phyloP scores from a whole-genome alignment of 495 filamentous ascomycete species.

The Daldinia caldariorum region DNA sequence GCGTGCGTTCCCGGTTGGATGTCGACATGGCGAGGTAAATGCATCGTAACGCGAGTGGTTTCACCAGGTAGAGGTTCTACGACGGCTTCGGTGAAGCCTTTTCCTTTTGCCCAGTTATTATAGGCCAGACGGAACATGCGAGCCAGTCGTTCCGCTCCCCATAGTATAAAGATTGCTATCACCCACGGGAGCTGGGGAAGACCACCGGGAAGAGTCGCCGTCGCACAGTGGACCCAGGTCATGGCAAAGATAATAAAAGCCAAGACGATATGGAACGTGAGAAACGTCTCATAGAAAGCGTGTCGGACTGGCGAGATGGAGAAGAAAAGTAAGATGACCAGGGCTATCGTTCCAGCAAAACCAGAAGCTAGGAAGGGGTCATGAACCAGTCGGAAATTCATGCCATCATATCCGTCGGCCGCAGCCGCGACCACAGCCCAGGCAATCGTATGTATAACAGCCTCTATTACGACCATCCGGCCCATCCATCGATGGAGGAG shows the following conservation, averaged over 20 bases:
- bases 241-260: constrained; percentile 68
- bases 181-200: constrained; percentile 73
- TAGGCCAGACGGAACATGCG: constrained; percentile 76
- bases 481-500: constrained; percentile 88
- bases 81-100: constrained; percentile 72
- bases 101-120: constrained; percentile 69
- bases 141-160: constrained; percentile 77
- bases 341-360: constrained; percentile 61
- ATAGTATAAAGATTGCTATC: constrained; percentile 73
- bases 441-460: constrained; percentile 73
- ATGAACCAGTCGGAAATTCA: constrained; percentile 57
- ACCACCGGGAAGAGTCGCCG: constrained; percentile 55
- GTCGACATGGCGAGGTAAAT: constrained; percentile 76
- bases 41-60: constrained; percentile 81
- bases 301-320: constrained; percentile 83
- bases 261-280: constrained; percentile 80
- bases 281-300: constrained; percentile 95
- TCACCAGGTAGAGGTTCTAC: constrained; percentile 85
- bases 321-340: constrained; percentile 67
- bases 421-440: constrained; percentile 78
- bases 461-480: constrained; percentile 77
- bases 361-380: constrained; percentile 68
- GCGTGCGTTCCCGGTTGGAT: constrained; percentile 87
- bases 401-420: constrained; percentile 69
- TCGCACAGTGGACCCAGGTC: constrained; percentile 74